Evolutionary conservation across 2,329 filamentous ascomycete genomes (phyloP).

Genomic region (Arthrinium puccinioides): DNA sequence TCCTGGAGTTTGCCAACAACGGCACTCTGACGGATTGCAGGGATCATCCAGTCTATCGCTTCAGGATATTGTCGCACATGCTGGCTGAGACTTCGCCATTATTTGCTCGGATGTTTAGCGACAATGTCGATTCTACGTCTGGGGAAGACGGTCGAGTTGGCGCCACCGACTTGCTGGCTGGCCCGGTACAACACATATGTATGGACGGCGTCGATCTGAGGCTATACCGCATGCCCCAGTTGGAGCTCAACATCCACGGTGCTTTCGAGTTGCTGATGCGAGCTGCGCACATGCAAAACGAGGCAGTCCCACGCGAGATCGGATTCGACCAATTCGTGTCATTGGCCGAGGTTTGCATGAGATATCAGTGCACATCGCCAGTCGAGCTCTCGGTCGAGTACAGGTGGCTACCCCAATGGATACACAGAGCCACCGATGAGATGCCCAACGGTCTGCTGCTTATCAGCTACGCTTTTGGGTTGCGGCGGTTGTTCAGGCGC

Average conservation of each 20-base stretch:
- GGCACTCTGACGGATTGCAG: conserved; percentile 22
- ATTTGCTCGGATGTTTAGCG: conserved; percentile 39
- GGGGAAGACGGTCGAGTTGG: conserved; percentile 14
- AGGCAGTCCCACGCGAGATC: conserved; percentile 37
- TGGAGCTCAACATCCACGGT: conserved; percentile 33
- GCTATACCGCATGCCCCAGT: conserved; percentile 46
- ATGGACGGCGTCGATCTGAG: conserved; percentile 35
- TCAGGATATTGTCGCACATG: conserved; percentile 43
- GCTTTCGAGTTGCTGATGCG: conserved; percentile 40
- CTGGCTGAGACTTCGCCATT: conserved; percentile 44
- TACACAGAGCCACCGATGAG: conserved; percentile 37
- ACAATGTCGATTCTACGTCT: conserved; percentile 8
- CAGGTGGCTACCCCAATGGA: conserved; percentile 44
- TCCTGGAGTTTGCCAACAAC: conserved; percentile 44
- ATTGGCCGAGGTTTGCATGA: conserved; percentile 41
- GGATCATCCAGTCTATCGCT: conserved; percentile 36
- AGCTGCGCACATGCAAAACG: conserved; percentile 43
- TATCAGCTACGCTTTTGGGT: conserved; percentile 46
- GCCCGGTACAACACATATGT: conserved; percentile 28
- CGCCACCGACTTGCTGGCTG: conserved; percentile 20
- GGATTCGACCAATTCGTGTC: conserved; percentile 42
- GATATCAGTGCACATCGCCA: conserved; percentile 44
- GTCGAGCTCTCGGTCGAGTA: conserved; percentile 43
- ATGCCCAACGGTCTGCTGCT: conserved; percentile 42
- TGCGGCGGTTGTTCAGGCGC: conserved; percentile 38